phyloP scores from a whole-genome alignment of 257 asterid species.

The Penstemon newberryi region DNA sequence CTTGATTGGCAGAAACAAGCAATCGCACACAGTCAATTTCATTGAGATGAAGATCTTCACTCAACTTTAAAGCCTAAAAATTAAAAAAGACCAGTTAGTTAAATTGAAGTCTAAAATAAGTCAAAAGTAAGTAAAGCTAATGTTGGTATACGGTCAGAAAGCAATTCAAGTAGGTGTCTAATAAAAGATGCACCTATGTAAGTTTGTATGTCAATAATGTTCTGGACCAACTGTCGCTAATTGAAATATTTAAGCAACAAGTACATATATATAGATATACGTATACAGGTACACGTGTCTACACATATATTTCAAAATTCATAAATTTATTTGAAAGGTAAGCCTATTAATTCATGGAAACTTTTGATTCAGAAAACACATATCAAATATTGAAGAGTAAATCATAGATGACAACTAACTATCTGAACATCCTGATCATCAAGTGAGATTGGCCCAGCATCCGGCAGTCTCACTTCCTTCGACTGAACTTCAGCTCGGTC shows the following conservation, averaged over 20 bases:
- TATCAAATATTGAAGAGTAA: slow-evolving; percentile 13
- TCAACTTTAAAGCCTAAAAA: slow-evolving; percentile 76
- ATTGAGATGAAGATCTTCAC: slow-evolving; percentile 95
- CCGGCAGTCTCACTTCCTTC: slow-evolving; percentile 79
- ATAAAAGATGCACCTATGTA: background rate
- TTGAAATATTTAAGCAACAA: background rate
- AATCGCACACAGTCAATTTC: slow-evolving; percentile 84
- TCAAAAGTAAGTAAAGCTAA: slow-evolving; percentile 4
- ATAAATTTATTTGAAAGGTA: background rate
- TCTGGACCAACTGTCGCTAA: background rate
- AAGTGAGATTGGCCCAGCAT: slow-evolving; percentile 69
- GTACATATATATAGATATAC: too few species aligned
- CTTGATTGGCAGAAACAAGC: slow-evolving; percentile 86
- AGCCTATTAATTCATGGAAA: slow-evolving; percentile 11
- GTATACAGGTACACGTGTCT: too few species aligned
- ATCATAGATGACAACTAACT: slow-evolving; percentile 46
- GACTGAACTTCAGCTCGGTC: slow-evolving; percentile 88
- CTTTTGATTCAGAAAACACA: slow-evolving; percentile 14
- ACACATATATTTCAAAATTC: too few species aligned
- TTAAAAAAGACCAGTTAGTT: slow-evolving; percentile 30
- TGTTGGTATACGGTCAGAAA: background rate
- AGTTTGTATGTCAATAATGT: background rate
- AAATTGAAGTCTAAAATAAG: slow-evolving; percentile 24
- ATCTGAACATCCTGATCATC: slow-evolving; percentile 90
- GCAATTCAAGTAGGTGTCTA: background rate